Base-by-base conservation (phyloP, 495 filamentous ascomycete genomes). In the Xylaria venustula region DNA sequence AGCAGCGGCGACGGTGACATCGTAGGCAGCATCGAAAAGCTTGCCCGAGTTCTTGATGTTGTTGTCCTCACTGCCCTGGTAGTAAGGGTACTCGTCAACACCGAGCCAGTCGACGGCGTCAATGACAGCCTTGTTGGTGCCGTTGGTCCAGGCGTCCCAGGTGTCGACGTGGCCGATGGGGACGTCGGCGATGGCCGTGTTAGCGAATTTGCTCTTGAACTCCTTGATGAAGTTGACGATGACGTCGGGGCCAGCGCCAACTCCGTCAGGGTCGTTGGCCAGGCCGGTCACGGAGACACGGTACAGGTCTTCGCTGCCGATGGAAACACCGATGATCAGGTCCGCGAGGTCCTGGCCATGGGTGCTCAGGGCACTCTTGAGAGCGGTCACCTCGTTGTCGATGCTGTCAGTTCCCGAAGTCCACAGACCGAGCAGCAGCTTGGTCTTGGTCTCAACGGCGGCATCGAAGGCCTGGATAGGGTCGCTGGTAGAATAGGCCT, bases 291-390 rank as follows among this genome's bases (percentile, higher is more conserved):
- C 74, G 5, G 75, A 78, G 46, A 60, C 55, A 58, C 81, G 79
- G 78, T 84, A 84, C 14, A 84, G 69, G 51, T 84, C 81, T 70
- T 84, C 81, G 67, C 71, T 77, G 45, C 81, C 81, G 40, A 83
- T 80, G 20, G 72, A 75, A 54, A 83, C 76, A 53, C 77, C 80
- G 26, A 83, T 76, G 59, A 84, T 74, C 59, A 79, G 79, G 49
- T 80, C 73, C 50, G 71, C 72, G 42, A 79, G 69, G 25, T 72
- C 55, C 41, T 55, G 63, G 60, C 81, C 81, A 54, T 76, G 67
- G 61, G 74, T 71, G 25, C 55, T 52, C 61, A 84, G 67, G 48
- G 77, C 82, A 34, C 67, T 70, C 58, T 73, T 64, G 17, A 84
- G 65, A 15, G 81, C 81, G 19, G 55, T 70, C 61, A 81, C 72